phyloP scores from a whole-genome alignment of 2,329 filamentous ascomycete species.

The Hirsutella thompsonii region DNA sequence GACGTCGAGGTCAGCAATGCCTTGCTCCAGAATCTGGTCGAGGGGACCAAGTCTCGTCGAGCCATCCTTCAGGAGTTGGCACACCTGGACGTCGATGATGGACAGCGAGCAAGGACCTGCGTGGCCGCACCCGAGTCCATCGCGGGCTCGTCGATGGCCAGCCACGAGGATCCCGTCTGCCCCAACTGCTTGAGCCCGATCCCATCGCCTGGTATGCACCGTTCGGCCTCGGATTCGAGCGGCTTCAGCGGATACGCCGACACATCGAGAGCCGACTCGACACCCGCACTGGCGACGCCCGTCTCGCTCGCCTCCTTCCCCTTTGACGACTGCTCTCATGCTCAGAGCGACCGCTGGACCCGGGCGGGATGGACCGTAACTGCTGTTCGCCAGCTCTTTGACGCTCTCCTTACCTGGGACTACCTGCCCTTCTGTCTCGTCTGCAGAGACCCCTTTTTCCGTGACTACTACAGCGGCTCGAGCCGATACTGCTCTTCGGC shows the following conservation, averaged over 20 bases:
- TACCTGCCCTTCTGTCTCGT: conserved; percentile 4
- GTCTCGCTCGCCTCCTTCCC: not conserved
- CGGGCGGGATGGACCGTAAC: conserved; percentile 2
- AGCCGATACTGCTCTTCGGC: conserved; percentile 5
- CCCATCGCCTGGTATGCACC: not conserved
- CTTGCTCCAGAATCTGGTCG: not conserved
- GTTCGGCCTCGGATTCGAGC: not conserved
- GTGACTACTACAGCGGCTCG: conserved; percentile 1
- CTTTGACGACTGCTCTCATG: not conserved
- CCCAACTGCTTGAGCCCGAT: not conserved
- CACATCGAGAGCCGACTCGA: not conserved
- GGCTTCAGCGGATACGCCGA: not conserved
- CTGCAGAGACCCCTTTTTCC: not conserved
- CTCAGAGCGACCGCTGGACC: not conserved
- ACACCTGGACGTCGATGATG: not conserved
- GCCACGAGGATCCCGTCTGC: not conserved
- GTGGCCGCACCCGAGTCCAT: not conserved
- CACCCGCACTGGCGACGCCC: not conserved
- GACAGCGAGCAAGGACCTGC: not conserved
- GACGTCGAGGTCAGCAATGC: not conserved
- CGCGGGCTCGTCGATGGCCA: not conserved
- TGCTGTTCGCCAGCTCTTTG: conserved; percentile 3
- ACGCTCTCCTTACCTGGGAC: conserved; percentile 4
- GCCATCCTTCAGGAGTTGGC: not conserved
- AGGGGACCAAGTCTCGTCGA: not conserved